Percentiles rank a stretch among this genome's conserved stretches.
These are phyloP conservation scores for Rhododendron kiyosumense DNA, from an alignment of 148 eudicot genomes.

Conservation along the genomic window DNA sequence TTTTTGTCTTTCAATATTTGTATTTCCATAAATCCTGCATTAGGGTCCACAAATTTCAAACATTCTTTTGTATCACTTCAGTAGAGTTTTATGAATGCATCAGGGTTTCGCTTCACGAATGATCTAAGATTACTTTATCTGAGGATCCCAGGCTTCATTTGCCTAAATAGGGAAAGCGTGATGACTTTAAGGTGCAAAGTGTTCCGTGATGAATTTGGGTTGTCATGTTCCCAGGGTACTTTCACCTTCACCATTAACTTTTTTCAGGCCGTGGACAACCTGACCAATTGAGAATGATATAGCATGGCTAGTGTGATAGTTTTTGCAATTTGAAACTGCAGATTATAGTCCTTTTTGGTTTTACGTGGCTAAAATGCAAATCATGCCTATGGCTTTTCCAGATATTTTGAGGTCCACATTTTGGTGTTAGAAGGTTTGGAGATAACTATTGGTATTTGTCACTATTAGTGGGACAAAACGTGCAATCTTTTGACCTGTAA, in stretches of 20 bases:
- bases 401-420: not conserved
- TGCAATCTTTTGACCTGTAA: not conserved
- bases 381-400: not conserved
- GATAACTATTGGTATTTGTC: not conserved
- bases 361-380: not conserved
- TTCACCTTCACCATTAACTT: not conserved
- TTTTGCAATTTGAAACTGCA: not conserved
- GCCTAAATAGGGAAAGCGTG: not conserved
- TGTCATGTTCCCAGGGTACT: not conserved
- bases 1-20: not conserved
- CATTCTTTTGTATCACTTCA: not conserved
- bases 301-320: not conserved
- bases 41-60: not conserved
- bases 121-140: not conserved
- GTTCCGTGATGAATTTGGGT: not conserved
- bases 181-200: not conserved
- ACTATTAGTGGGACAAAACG: not conserved
- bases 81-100: not conserved
- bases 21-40: not conserved
- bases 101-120: not conserved
- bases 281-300: not conserved
- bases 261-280: not conserved
- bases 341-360: not conserved
- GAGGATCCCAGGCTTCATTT: not conserved
- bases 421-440: not conserved